phyloP scores from a whole-genome alignment of 192 early-diverging fungal species.

The Rhizophagus prolifer region DNA sequence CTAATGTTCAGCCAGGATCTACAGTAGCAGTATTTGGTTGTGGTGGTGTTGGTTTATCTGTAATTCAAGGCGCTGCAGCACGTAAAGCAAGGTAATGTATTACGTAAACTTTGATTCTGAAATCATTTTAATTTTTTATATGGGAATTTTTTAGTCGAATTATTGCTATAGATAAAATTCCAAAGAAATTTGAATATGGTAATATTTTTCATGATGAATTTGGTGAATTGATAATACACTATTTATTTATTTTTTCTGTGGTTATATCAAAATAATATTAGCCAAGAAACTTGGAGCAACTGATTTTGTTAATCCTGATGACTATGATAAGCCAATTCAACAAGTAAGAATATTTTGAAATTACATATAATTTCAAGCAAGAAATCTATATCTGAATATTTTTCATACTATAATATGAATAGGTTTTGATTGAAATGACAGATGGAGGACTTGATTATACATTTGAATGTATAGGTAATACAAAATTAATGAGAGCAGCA shows the following conservation, averaged over 20 bases:
- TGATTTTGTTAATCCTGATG: constrained; percentile 87
- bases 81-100: constrained; percentile 44
- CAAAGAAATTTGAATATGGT: constrained; percentile 63
- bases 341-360: constrained; percentile 34
- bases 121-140: too few species aligned
- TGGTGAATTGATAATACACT: constrained; percentile 12
- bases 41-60: constrained; percentile 90
- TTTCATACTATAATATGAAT: neutral
- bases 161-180: constrained; percentile 91
- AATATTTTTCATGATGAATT: constrained; percentile 35
- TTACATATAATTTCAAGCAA: neutral
- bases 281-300: constrained; percentile 75
- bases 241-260: neutral
- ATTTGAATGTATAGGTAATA: constrained; percentile 94
- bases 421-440: constrained; percentile 84
- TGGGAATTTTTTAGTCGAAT: constrained; percentile 51
- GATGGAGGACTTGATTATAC: constrained; percentile 97
- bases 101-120: too few species aligned
- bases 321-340: constrained; percentile 78
- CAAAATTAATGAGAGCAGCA: constrained; percentile 91
- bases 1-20: constrained; percentile 79
- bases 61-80: constrained; percentile 79
- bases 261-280: neutral
- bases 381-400: neutral
- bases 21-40: constrained; percentile 91